Base-by-base conservation (phyloP, 2,329 filamentous ascomycete genomes). In the Aspergillus niger region DNA sequence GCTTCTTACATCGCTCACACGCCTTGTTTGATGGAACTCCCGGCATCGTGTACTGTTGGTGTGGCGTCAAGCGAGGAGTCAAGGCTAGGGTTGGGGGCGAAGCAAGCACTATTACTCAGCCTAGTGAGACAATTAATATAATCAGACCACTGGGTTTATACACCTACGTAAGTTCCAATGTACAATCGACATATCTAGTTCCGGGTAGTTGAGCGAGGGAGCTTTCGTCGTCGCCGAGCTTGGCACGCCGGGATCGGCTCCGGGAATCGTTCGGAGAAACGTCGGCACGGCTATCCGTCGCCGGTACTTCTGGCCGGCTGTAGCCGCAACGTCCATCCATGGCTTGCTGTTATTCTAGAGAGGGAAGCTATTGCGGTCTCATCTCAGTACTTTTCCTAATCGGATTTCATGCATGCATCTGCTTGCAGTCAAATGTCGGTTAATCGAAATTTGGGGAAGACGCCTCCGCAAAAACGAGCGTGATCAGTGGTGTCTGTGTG, bases 11-110 rank as follows among this genome's bases (percentile, higher is more conserved):
- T 63, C 74, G 70, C 62, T 76, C 73, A 55, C 75, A 77, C 30
- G 74, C 72, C 59, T 75, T 77, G 59, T 77, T 77, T 5, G 75
- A 77, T 7, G 75, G 75, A 38, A 77, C 75, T 20, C 75, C 75
- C 13, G 75, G 74, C 75, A 77, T 77, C 36, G 53, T 67, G 43
- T 62, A 51, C 51, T 49, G 49, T 41, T 41, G 26, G 48, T 44
- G 47, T 41, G 47, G 10, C 43, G 52, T 63, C 54, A 56, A 47
- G 49, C 28, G 22, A 50, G 43, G 30, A 55, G 22, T 30, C 3
- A 48, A 47, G 22, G 28, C 20, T 55, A 24, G 51, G n/a, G 8
- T 24, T 15, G 1, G 41, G 6, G 22, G 22, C 24, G 36, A 8
- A 17, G 53, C 10, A 15, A 28, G 28, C 11, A 15, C 6, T 13